Conservation (phyloP, 1,284 basidiomycete genomes). For the Erythrobasidium hasegawianum region DNA sequence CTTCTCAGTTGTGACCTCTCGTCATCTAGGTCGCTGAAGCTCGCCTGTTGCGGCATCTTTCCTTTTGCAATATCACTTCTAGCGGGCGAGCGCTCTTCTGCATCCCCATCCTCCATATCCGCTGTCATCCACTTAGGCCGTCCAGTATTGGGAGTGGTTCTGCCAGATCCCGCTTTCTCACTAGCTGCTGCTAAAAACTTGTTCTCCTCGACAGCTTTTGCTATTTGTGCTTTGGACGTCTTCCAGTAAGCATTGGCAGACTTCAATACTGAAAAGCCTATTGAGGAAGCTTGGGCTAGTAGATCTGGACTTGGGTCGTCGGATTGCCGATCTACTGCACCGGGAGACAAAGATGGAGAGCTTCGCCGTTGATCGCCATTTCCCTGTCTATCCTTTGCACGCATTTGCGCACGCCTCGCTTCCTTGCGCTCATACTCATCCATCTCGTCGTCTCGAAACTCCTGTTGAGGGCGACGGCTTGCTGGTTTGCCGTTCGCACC, state of each 20-base stretch:
- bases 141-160: constrained; percentile 47
- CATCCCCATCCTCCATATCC: constrained; percentile 48
- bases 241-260: constrained; percentile 84
- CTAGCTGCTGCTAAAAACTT: constrained; percentile 1
- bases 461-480: background rate
- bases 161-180: constrained; percentile 1
- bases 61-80: constrained; percentile 1
- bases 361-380: background rate
- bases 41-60: background rate
- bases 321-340: background rate
- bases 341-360: constrained; percentile 7
- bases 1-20: background rate
- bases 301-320: constrained; percentile 54
- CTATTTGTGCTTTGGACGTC: constrained; percentile 72
- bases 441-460: constrained; percentile 15
- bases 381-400: constrained; percentile 46
- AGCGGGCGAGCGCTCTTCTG: constrained; percentile 31
- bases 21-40: constrained; percentile 24
- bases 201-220: constrained; percentile 63
- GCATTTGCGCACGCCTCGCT: constrained; percentile 35
- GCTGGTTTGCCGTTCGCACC: too few relatives aligned
- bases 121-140: constrained; percentile 86
- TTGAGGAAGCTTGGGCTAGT: constrained; percentile 77
- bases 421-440: constrained; percentile 45
- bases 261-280: constrained; percentile 75